Conservation (phyloP, 768 basidiomycete species). For the Pulveroboletus sp. region DNA sequence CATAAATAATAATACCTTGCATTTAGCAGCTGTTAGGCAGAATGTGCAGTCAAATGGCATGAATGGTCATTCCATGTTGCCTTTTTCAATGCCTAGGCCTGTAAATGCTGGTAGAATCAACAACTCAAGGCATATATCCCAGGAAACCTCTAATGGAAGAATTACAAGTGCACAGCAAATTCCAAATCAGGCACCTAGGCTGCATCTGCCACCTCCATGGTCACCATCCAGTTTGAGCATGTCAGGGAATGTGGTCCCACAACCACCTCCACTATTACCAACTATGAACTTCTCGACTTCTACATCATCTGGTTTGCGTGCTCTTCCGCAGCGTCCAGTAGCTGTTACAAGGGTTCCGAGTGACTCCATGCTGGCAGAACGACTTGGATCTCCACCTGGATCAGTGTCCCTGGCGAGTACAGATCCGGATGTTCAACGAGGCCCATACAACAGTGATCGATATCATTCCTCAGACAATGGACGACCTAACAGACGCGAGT, state of each 20-base stretch:
- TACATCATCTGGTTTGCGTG: neutral
- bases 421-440: constrained; percentile 17
- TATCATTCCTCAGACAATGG: constrained; percentile 15
- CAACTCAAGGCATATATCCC: neutral
- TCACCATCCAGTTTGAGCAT: neutral
- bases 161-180: neutral
- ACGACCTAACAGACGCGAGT: constrained; percentile 9
- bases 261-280: neutral
- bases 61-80: neutral
- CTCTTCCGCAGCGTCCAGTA: constrained; percentile 20
- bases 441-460: constrained; percentile 14
- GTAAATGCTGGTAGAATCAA: neutral
- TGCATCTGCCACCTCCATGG: neutral
- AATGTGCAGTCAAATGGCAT: neutral
- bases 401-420: constrained; percentile 15
- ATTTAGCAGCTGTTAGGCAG: neutral
- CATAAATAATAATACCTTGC: neutral
- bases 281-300: neutral
- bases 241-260: constrained; percentile 3
- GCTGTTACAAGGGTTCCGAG: neutral
- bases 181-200: constrained; percentile 1
- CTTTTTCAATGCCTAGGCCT: neutral
- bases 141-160: constrained; percentile 1
- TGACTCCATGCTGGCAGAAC: constrained; percentile 16
- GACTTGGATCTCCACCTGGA: constrained; percentile 12